Evolutionary conservation across 2,329 filamentous ascomycete genomes (phyloP), one percentile per base, ranked within the genome.

Genomic region (Fusarium verrucosum): DNA sequence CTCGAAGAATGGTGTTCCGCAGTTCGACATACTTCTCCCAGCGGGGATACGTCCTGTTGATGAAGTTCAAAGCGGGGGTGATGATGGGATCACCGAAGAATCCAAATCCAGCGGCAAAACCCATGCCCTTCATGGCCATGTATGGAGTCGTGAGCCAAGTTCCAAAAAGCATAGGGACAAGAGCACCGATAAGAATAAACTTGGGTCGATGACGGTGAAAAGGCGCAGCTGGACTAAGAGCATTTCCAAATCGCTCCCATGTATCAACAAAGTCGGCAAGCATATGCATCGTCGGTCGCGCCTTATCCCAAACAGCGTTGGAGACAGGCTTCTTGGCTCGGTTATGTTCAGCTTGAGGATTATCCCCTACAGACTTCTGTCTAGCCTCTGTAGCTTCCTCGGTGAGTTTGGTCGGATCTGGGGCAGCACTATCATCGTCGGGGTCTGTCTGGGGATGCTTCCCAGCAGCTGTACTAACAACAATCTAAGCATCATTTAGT

Each of bases 51-150:
- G 81, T 81, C 14, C 77, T 78, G 74, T 91, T 89, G 25, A 92
- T 76, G 66, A 86, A 85, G 13, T 76, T 75, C 5, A 92, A 72
- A 3, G 81, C 85, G 13, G 83, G 84, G 28, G 81, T 79, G 52
- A 94, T 87, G 63, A 94, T 69, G 0, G 92, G 92, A 58, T 94
- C 89, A 2, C 90, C 91, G 64, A 96, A 96, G 79, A 96, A 92
- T 3, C 80, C 85, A 63, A 94, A 87, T 0, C 92, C 92, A n/a
- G 86, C 65, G 8, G 85, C 80, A 50, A 95, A 89, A 0, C 87
- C 89, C 3, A 85, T 75, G 3, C 83, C 83, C 72, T 94, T 95
- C 38, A 85, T 77, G 20, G 89, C 78, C 74, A 86, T 81, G 65
- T 90, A 87, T 0, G 86, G 83, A 0, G 82, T 83, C 0, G 82